Evolutionary conservation across 371 early-diverging fungal genomes (phyloP), one percentile per base, ranked within the genome.

Genomic region (Mortierella sp.): DNA sequence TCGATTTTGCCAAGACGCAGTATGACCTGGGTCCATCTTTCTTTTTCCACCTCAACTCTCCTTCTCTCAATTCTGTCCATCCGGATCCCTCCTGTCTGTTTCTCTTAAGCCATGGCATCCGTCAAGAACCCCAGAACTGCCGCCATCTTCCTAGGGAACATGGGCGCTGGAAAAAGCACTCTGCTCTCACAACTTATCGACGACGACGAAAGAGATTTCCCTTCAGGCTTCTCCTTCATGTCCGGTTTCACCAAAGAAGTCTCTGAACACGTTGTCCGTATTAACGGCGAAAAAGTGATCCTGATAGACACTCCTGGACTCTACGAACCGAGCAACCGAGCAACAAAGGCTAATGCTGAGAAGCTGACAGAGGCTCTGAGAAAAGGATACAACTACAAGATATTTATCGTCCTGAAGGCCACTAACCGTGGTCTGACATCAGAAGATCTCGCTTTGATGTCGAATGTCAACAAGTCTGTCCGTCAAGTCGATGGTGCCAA

Each of bases 221-320:
- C 31, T 13, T 62, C 62, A 0, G 62, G 62, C 13, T 13, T 34
- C 47, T 4, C 2, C 6, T 48, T 54, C 24, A 45, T 9, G 1
- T 30, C 3, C 1, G 63, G 49, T 8, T 13, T n/a, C 19, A 63
- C 55, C 16, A 48, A 19, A 28, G 49, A n/a, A 19, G 43, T 54
- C 26, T 1, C 34, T 34, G 54, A 46, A 13, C 21, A 42, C 3
- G 10, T 0, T 3, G 54, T 61, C 1, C 21, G 10, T 0, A 18
- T 61, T 18, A 14, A 30, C 2, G 54, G 45, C 31, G 18, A 34
- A 19, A 2, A 16, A 0, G 47, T 63, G 8, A 18, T 46, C 7
- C 39, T 63, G 38, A 48, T 55, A 16, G 55, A 63, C 19, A 39
- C 47, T 18, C 63, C 63, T 1, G 63, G 63, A 3, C 28, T 63